Conservation (phyloP, 805 yeast species). For the Saturnispora diversa region DNA sequence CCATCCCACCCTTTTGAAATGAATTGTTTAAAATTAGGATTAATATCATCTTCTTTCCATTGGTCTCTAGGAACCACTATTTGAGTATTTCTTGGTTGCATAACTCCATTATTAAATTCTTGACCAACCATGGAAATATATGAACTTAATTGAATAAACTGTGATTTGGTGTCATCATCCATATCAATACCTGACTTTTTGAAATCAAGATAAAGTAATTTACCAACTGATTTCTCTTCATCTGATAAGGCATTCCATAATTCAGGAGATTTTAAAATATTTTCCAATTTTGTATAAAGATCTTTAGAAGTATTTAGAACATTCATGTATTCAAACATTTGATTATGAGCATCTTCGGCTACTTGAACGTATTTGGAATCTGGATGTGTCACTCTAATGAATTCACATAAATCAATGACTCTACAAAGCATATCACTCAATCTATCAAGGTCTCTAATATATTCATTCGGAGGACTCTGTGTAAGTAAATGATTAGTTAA, state of each 20-base stretch:
- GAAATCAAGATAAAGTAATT: conserved; percentile 72
- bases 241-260: conserved; percentile 36
- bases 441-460: conserved; percentile 65
- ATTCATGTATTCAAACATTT: conserved; percentile 91
- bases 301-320: conserved; percentile 76
- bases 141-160: conserved; percentile 72
- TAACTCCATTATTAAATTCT: conserved; percentile 51
- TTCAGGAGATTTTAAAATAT: conserved; percentile 37
- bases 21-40: conserved; percentile 18
- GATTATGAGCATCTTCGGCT: conserved; percentile 82
- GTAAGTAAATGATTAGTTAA: conserved; percentile 50
- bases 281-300: conserved; percentile 51
- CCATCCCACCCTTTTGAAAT: conserved; percentile 31
- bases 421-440: conserved; percentile 83
- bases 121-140: conserved; percentile 77
- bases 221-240: conserved; percentile 82
- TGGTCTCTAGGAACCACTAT: conserved; percentile 25
- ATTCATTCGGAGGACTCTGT: conserved; percentile 36
- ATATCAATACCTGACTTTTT: conserved; percentile 84
- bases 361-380: conserved; percentile 58
- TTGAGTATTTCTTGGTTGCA: conserved; percentile 22
- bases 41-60: conserved; percentile 26
- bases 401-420: conserved; percentile 90
- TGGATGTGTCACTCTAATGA: conserved; percentile 84
- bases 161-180: conserved; percentile 52